These are phyloP conservation scores for Phyllosticta citribraziliensis DNA, from an alignment of 2,329 filamentous ascomycete genomes.

Conservation along the genomic window DNA sequence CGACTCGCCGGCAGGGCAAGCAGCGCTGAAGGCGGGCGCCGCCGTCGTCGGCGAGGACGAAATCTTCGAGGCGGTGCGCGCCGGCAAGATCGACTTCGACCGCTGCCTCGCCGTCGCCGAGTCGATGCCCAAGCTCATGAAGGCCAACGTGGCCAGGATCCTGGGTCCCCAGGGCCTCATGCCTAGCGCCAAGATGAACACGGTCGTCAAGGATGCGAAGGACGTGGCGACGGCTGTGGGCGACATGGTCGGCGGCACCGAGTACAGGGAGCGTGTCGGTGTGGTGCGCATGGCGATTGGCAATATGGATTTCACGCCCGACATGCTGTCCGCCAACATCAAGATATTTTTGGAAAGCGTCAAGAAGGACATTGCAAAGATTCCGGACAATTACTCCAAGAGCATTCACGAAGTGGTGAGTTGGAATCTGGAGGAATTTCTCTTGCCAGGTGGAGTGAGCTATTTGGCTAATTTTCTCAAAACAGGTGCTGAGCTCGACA, in stretches of 20 bases:
- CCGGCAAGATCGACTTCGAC: conserved; percentile 77
- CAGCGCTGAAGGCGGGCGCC: conserved; percentile 70
- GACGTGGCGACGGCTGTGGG: conserved; percentile 66
- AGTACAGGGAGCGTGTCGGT: conserved; percentile 78
- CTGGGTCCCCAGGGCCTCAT: conserved; percentile 86
- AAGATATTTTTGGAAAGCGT: conserved; percentile 64
- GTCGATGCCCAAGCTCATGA: conserved; percentile 67
- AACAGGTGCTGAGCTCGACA: conserved; percentile 70
- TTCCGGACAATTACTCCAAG: conserved; percentile 59
- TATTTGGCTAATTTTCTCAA: neutral
- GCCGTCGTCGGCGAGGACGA: conserved; percentile 75
- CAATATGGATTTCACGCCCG: conserved; percentile 78
- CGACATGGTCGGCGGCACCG: conserved; percentile 72
- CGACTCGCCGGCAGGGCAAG: conserved; percentile 60
- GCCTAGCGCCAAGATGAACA: conserved; percentile 81
- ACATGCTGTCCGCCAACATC: conserved; percentile 78
- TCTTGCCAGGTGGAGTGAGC: conserved; percentile 32
- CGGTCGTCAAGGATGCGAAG: conserved; percentile 74
- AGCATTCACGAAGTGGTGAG: conserved; percentile 61
- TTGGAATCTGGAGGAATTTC: conserved; percentile 10
- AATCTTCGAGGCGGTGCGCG: conserved; percentile 69
- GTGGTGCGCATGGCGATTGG: conserved; percentile 85
- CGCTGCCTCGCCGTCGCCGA: conserved; percentile 76
- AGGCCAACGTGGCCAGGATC: conserved; percentile 68
- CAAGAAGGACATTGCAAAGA: conserved; percentile 62